These are phyloP conservation scores for Ophiostoma himal-ulmi DNA, from an alignment of 2,329 filamentous ascomycete species.

Conservation along the genomic window DNA sequence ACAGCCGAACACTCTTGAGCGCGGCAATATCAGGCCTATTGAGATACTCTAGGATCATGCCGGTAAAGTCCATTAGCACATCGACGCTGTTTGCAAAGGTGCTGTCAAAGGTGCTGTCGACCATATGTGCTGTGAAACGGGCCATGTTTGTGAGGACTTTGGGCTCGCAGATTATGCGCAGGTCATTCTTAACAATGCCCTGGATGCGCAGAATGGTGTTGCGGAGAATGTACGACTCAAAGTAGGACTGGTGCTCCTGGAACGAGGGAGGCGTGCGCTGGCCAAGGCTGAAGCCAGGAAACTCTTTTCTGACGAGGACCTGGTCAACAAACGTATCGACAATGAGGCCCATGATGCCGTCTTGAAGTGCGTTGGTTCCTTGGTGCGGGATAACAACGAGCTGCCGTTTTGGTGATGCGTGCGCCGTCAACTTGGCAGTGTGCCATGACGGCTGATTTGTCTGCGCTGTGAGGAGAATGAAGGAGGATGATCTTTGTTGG, in stretches of 20 bases:
- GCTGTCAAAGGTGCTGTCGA: slow-evolving; percentile 88
- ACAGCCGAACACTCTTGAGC: slow-evolving; percentile 85
- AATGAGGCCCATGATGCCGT: slow-evolving; percentile 70
- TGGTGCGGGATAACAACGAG: slow-evolving; percentile 38
- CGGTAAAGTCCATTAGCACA: slow-evolving; percentile 76
- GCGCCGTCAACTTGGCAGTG: slow-evolving; percentile 56
- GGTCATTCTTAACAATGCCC: slow-evolving; percentile 63
- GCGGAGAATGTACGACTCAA: slow-evolving; percentile 81
- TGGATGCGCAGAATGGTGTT: slow-evolving; percentile 67
- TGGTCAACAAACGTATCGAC: slow-evolving; percentile 80
- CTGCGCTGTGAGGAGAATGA: slow-evolving; percentile 76
- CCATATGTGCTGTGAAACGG: slow-evolving; percentile 71
- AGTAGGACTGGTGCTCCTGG: slow-evolving; percentile 89
- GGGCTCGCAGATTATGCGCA: slow-evolving; percentile 70
- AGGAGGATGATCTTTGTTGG: slow-evolving; percentile 79
- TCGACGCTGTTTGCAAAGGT: slow-evolving; percentile 92
- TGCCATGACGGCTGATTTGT: slow-evolving; percentile 53
- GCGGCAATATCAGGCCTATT: slow-evolving; percentile 75
- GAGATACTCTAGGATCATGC: slow-evolving; percentile 78
- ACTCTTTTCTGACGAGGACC: slow-evolving; percentile 79
- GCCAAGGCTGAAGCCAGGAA: slow-evolving; percentile 78
- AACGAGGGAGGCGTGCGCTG: slow-evolving; percentile 87
- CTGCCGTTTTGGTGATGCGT: slow-evolving; percentile 54
- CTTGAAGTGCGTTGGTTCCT: slow-evolving; percentile 64
- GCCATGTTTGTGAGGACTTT: slow-evolving; percentile 81